These are phyloP conservation scores for Talaromyces piceae DNA, from an alignment of 2,329 filamentous ascomycete species.

Conservation along the genomic window DNA sequence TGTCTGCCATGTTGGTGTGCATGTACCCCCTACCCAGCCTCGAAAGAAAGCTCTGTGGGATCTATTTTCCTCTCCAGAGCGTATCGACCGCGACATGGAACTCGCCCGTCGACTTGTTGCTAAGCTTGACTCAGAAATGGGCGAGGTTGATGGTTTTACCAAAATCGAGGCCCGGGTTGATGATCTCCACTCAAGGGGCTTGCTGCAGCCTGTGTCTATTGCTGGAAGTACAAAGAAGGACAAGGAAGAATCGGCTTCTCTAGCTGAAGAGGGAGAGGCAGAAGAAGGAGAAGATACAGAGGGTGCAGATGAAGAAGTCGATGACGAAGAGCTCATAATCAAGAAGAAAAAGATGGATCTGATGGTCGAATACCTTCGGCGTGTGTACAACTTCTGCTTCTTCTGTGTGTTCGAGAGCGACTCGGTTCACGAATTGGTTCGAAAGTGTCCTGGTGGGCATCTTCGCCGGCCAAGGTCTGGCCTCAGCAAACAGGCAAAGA, in stretches of 20 bases:
- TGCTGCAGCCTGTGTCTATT: conserved; percentile 55
- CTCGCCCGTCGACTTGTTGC: conserved; percentile 74
- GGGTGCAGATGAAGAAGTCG: conserved; percentile 62
- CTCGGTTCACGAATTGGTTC: conserved; percentile 87
- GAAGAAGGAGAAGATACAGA: conserved; percentile 78
- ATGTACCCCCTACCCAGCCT: conserved; percentile 77
- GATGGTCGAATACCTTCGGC: conserved; percentile 89
- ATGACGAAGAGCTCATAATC: conserved; percentile 79
- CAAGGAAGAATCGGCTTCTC: conserved; percentile 37
- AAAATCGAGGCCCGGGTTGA: conserved; percentile 86
- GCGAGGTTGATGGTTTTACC: conserved; percentile 65
- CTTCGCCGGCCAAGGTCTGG: conserved; percentile 83
- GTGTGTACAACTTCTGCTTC: conserved; percentile 98
- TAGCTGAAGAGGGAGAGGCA: conserved; percentile 39
- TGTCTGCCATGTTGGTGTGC: conserved; percentile 92
- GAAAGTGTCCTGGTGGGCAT: conserved; percentile 97
- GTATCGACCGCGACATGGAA: conserved; percentile 81
- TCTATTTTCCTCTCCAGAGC: conserved; percentile 86
- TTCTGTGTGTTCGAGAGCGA: conserved; percentile 99
- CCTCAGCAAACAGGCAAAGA: conserved; percentile 72
- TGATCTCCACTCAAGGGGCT: conserved; percentile 66
- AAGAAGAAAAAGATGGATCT: conserved; percentile 98
- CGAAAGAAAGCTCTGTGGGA: conserved; percentile 97
- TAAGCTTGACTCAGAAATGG: conserved; percentile 79
- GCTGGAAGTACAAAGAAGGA: conserved; percentile 47